Evolutionary conservation across 2,329 filamentous ascomycete species (phyloP), one percentile per base, ranked within the genome.

Genomic region (Trichoderma sp.): DNA sequence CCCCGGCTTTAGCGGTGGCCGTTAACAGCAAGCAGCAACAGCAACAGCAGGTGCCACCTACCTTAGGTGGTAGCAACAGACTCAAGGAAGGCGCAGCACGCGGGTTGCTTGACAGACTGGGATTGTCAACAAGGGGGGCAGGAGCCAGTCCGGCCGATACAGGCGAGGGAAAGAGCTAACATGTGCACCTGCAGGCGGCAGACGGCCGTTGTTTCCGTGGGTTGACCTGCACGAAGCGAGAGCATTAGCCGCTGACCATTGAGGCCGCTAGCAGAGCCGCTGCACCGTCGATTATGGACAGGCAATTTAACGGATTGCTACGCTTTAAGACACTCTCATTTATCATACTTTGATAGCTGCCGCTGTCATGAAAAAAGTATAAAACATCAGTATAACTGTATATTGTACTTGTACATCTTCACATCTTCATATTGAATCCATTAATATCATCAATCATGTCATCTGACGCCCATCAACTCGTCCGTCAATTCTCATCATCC

Each of bases 161-260:
- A 71, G 68, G 71, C 71, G 59, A 73, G 69, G 69, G 71, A 73
- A 73, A 73, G 71, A 65, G 71, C 60, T 73, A 64, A 50, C 56
- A 71, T 63, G 69, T 35, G 59, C 69, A 71, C 35, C 38, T 31
- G 69, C 56, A 31, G 63, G 67, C 67, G 27, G 33, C 38, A 53
- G 45, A 21, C 59, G 38, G 60, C 69, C 59, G 71, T 29, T 64
- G 35, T 56, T 73, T 50, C 71, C 71, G 71, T 63, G 59, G 59
- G 38, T 50, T 50, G 56, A 60, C 21, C 66, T 69, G 66, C 66
- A 56, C 45, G 29, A 60, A n/a, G 50, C 41, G 41, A 45, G 18
- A 45, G 41, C 33, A 6, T 62, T 71, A 56, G 67, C 67, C 67
- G 67, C 67, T 71, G 67, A 41, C 67, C 60, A 35, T 62, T 12